Evolutionary conservation across 306 rosid species (phyloP), one percentile per base, ranked within the genome.

Genomic region (Carpinus viminea): DNA sequence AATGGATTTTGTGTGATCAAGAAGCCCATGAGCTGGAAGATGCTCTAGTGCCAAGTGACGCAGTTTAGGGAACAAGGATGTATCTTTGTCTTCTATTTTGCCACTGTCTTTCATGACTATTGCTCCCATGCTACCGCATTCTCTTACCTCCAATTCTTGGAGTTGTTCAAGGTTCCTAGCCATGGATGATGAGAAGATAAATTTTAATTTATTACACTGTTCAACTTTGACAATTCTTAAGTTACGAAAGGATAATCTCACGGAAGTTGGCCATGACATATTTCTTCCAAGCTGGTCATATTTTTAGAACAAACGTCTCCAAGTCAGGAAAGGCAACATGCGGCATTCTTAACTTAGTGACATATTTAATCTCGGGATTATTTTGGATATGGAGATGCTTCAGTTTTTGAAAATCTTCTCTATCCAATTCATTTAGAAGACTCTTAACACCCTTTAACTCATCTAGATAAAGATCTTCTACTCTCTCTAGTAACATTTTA

Each of bases 111-210:
- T 15, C 1, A n/a, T 15, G 15, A 84, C 12, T 17, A 80, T 77
- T 6, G 21, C 66, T 18, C 72, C 47, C 74, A 83, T 28, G 10
- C 10, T 54, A 17, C 7, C 9, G 71, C 81, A 80, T 4, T 52
- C 0, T 13, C 4, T 50, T 41, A 84, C 79, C 36, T 68, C 34
- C 9, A 84, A 7, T 21, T 59, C 73, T 4, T 41, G 2, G 21
- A 84, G 78, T 11, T 51, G 43, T 20, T 68, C 2, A 47, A 76
- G 72, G 8, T 28, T 59, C 34, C 18, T 52, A 1, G 77, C 43
- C 15, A 81, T 17, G 0, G 79, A 74, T 17, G 38, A 3, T 1
- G 71, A 62, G 61, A 84, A 41, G 5, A 80, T 50, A 46, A 53
- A 47, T 18, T 17, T 13, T 57, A 80, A 21, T 10, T 17, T 5